A percentile compares a stretch with the other conserved stretches of the same genome.
Conservation (phyloP, 2,329 filamentous ascomycete species). For the Lachnellula occidentalis region DNA sequence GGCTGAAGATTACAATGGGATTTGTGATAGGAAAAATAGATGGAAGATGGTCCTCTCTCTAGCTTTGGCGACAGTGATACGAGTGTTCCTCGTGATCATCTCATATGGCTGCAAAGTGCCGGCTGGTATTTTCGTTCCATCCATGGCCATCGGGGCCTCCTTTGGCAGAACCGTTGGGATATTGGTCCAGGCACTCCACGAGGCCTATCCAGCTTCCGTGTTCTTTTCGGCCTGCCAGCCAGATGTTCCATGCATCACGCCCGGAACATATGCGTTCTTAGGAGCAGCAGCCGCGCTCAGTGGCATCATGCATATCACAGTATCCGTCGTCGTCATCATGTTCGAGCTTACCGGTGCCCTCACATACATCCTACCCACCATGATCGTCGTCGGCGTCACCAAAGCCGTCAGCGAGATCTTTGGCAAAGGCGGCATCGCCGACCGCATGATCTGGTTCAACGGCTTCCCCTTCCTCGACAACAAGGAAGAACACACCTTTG, state of each 20-base stretch:
- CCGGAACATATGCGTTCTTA: conserved; percentile 92
- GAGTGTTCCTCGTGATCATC: conserved; percentile 82
- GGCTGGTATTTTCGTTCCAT: conserved; percentile 95
- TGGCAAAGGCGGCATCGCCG: conserved; percentile 93
- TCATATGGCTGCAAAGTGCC: conserved; percentile 98
- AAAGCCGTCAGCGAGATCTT: conserved; percentile 89
- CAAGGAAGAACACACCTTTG: conserved; percentile 96
- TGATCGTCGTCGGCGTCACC: conserved; percentile 97
- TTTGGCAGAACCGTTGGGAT: conserved; percentile 95
- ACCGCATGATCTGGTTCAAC: conserved; percentile 98
- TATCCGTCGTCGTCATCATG: conserved; percentile 98
- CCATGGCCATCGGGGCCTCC: conserved; percentile 92
- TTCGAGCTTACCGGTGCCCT: conserved; percentile 96
- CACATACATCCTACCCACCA: conserved; percentile 94
- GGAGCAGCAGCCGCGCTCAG: conserved; percentile 87
- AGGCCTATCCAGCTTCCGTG: conserved; percentile 71
- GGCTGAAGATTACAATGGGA: conserved; percentile 77
- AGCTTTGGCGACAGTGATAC: conserved; percentile 70
- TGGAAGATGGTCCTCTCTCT: conserved; percentile 76
- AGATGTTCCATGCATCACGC: conserved; percentile 92
- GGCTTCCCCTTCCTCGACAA: conserved; percentile 95
- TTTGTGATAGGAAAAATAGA: conserved; percentile 76
- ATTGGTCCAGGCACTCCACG: conserved; percentile 81
- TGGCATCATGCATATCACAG: conserved; percentile 97
- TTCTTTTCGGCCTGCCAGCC: conserved; percentile 89